Evolutionary conservation across 345 rosid species (phyloP), one percentile per base, ranked within the genome.

Genomic region (Sapria himalayana): DNA sequence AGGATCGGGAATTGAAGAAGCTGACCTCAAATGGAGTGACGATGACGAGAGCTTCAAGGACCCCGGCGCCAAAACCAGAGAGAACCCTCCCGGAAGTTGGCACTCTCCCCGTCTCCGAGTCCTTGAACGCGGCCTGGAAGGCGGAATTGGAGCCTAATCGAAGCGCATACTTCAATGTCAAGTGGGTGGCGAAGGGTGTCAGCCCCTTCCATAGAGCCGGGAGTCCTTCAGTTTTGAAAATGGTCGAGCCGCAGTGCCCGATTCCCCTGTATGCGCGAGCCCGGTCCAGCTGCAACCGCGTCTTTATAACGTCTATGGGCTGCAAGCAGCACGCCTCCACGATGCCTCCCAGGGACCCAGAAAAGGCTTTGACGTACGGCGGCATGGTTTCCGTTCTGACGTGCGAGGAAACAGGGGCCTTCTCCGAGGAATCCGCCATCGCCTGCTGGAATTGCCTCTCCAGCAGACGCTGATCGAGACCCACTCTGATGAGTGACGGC

Each of bases 61-160:
- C 98, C 1, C 94, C 93, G 21, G 98, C 94, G 24, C 94, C 98
- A 38, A 89, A 82, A 10, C 98, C 94, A 12, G 98, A 57, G 18
- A 78, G 23, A 17, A 79, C 18, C 41, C 94, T 52, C 21, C 64
- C 82, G 0, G 44, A 62, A 40, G 72, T 72, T 31, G 73, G 76
- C 25, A 89, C 37, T 34, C 71, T 69, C 0, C 94, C 94, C 1
- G 85, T 79, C 25, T 67, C 61, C 0, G 85, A 69, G 50, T 82
- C 93, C 76, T 79, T 81, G 37, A 86, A 78, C 16, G 67, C 72
- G 8, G 74, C 23, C 45, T 89, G 94, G 4, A 82, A 44, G 48
- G 79, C 45, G 14, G 94, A 94, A 59, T 82, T 82, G 16, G 93
- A 82, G 5, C 98, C 94, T 93, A 89, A 78, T 15, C 94, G 70